Conservation (phyloP, 768 basidiomycete genomes). For the Tylopilus cervinicoccineus region DNA sequence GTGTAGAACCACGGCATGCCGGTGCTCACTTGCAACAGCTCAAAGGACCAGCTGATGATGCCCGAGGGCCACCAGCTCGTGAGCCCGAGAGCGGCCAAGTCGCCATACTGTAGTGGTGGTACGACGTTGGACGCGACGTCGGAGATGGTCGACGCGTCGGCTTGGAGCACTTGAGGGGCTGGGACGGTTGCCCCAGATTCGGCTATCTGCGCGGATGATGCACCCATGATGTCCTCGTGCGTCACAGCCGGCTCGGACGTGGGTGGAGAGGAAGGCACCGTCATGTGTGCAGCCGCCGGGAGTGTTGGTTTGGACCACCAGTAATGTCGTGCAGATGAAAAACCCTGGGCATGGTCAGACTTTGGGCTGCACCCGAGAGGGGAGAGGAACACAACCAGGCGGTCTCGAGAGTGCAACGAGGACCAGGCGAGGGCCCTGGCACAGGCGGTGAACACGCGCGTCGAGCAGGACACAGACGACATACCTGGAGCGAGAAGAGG, state of each 20-base stretch:
- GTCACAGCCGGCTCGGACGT: slow-evolving; percentile 4
- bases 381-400: slow-evolving; percentile 9
- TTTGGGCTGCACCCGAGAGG: background rate
- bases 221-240: background rate
- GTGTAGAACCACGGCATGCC: slow-evolving; percentile 85
- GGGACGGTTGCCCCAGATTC: background rate
- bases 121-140: slow-evolving; percentile 26
- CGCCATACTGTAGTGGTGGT: slow-evolving; percentile 63
- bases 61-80: slow-evolving; percentile 66
- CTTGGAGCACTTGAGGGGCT: slow-evolving; percentile 5
- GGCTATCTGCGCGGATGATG: background rate
- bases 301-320: slow-evolving; percentile 30
- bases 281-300: background rate
- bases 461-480: background rate
- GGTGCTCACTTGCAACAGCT: slow-evolving; percentile 62
- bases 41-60: slow-evolving; percentile 56
- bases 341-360: slow-evolving; percentile 9
- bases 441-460: slow-evolving; percentile 10
- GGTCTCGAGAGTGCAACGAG: slow-evolving; percentile 8
- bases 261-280: background rate
- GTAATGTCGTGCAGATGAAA: slow-evolving; percentile 23
- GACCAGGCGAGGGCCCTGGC: slow-evolving; percentile 15
- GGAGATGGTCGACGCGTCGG: slow-evolving; percentile 15
- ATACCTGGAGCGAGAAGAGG: slow-evolving; percentile 20
- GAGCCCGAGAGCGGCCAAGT: slow-evolving; percentile 66